Percentiles rank a stretch among this genome's conserved stretches.
These are phyloP conservation scores for Scheffersomyces segobiensis DNA, from an alignment of 1,139 yeast species.

Conservation along the genomic window DNA sequence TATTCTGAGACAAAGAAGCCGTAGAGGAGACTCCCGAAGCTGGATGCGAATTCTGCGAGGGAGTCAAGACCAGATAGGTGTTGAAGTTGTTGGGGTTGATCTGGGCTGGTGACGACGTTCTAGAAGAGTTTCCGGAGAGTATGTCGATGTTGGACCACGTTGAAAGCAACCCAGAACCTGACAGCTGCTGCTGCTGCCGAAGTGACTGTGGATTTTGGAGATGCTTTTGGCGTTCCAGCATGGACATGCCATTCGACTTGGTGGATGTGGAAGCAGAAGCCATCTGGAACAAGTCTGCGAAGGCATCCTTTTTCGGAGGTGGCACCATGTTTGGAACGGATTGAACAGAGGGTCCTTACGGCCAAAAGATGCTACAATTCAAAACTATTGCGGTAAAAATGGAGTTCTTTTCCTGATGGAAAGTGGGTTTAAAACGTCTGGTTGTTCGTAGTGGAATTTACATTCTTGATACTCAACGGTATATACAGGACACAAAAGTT, in stretches of 20 bases:
- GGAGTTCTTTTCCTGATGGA: not conserved
- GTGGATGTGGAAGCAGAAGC: constrained; percentile 21
- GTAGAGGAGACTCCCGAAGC: not conserved
- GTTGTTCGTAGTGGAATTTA: not conserved
- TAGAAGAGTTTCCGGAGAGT: constrained; percentile 3
- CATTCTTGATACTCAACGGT: not conserved
- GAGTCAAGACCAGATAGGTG: not conserved
- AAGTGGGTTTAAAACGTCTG: not conserved
- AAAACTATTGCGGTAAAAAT: not conserved
- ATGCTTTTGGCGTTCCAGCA: constrained; percentile 15
- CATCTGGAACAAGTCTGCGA: constrained; percentile 46
- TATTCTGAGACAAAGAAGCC: not conserved
- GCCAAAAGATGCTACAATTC: not conserved
- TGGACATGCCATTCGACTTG: constrained; percentile 14
- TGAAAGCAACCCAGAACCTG: not conserved
- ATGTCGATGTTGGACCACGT: constrained; percentile 24
- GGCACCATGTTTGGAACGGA: constrained; percentile 1
- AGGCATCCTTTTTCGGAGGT: constrained; percentile 49
- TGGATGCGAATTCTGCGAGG: not conserved
- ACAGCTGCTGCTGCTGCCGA: constrained; percentile 9
- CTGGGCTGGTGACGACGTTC: constrained; percentile 2
- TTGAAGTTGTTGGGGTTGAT: not conserved
- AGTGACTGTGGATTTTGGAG: constrained; percentile 11
- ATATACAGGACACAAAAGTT: not conserved
- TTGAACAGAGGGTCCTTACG: not conserved